Base-by-base conservation (phyloP, 2,329 filamentous ascomycete species). In the Beauveria medogensis region DNA sequence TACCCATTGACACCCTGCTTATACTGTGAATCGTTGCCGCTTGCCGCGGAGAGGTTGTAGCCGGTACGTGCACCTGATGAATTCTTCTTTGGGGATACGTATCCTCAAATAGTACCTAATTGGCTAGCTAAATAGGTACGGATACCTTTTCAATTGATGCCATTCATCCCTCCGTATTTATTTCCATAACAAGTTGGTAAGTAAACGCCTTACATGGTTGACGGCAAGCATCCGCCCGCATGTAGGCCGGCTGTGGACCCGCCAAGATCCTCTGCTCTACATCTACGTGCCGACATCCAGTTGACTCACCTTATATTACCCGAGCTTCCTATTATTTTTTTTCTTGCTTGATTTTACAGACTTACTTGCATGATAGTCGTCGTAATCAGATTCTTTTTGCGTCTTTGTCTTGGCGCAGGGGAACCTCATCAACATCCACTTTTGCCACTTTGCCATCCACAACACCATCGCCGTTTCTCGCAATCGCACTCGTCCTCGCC, bases 261-360 rank as follows among this genome's bases (percentile, higher is more conserved):
- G 56, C 56, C 56, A 50, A 59, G 56, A 59, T 59, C 48, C 48
- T 53, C 26, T 37, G 16, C 26, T 9, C 48, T 52, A 58, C 56
- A 52, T 59, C 56, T 44, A 47, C 26, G 12, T 44, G 40, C 26
- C 24, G 26, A 16, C 48, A 14, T 50, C 46, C 56, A 52, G 26
- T 59, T 59, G 56, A 53, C 37, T 58, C 56, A 46, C 55, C 6
- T 58, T n/a, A n/a, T 47, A 24, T 34, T 6, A 43, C 46, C 46
- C 12, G 34, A n/a, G 7, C 14, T n/a, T 46, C 22, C 12, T 2
- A 18, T 24, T 34, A 22, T 34, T 24, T 20, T 43, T 50, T 44
- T 26, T 47, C 5, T 37, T 50, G 5, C 37, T 51, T 28, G 22
- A 43, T 28, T 24, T 14, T 7, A 16, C 22, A 43, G 9, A 18